Base-by-base conservation (phyloP, 2,329 filamentous ascomycete species). In the Tolypocladium ophioglossoides region DNA sequence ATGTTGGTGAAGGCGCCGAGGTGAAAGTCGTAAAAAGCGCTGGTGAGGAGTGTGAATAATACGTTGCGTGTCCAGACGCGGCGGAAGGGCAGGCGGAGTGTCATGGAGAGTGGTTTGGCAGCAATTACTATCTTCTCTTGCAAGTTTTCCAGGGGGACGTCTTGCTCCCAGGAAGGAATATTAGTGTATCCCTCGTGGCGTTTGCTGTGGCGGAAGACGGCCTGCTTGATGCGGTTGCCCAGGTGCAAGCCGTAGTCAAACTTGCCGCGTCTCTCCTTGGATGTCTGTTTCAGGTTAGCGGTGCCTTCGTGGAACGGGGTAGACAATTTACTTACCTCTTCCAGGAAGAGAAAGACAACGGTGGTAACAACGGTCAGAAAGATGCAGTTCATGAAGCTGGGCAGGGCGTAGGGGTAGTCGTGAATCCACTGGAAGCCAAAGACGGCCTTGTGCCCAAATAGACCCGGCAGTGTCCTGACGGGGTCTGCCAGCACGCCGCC, bases 1-100 rank as follows among this genome's bases (percentile, higher is more conserved):
- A 91, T 78, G 2, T 85, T 80, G 64, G 88, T 86, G 73, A 90
- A 91, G 30, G 86, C 84, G 56, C 84, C 86, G 61, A 89, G 76
- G 68, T 91, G 87, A 58, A 89, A 81, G 20, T 83, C 80, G 50
- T 90, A 78, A 55, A 90, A 77, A 60, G 85, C 85, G 59, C 87
- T 84, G 10, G 79, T 78, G 20, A 84, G 58, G 3, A 91, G 65
- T 0, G 78, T 82, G 51, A 78, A 65, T 49, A 66, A 57, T n/a
- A 83, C 78, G 55, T 82, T 82, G 48, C 70, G 74, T 3, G 74
- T 83, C 61, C 83, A 79, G 49, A 83, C 77, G 30, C 71, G 73
- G 2, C 72, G 68, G 64, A 84, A 83, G 0, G 78, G 70, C 2
- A 83, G 72, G 1, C 70, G 70, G 10, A 71, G 71, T 0, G 71